Conservation (phyloP, 805 yeast species). For the Metschnikowia shivogae region DNA sequence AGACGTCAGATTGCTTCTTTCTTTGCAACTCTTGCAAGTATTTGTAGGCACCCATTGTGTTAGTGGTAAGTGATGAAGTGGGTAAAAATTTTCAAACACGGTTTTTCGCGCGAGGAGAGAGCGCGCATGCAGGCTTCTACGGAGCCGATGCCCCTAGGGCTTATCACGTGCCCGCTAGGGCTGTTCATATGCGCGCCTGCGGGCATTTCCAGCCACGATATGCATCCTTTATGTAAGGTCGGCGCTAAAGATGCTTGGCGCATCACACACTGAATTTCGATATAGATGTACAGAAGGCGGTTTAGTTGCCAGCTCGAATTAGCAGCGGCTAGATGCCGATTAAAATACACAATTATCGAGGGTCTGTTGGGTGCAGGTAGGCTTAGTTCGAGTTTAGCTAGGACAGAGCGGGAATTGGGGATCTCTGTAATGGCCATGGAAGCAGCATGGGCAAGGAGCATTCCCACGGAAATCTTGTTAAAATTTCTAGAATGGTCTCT, state of each 20-base stretch:
- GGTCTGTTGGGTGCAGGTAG: too few species aligned
- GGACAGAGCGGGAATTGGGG: not conserved
- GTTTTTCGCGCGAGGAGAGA: constrained; percentile 2
- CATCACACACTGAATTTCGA: too few species aligned
- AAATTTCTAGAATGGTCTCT: not conserved
- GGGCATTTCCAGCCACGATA: not conserved
- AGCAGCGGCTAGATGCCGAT: too few species aligned
- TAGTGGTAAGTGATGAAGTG: constrained; percentile 3
- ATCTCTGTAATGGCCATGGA: not conserved
- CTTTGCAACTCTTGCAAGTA: constrained; percentile 98
- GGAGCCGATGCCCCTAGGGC: constrained; percentile 1
- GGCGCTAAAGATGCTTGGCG: too few species aligned
- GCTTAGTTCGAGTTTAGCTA: too few species aligned
- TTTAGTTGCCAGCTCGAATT: too few species aligned
- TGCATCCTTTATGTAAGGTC: too few species aligned
- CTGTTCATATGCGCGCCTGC: not conserved
- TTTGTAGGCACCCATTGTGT: constrained; percentile 98
- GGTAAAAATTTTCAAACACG: not conserved
- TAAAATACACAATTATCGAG: too few species aligned
- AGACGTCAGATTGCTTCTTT: constrained; percentile 99
- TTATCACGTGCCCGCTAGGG: not conserved
- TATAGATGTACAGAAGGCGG: too few species aligned
- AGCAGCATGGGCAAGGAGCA: not conserved
- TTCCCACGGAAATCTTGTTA: not conserved
- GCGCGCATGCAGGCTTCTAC: constrained; percentile 1